Conservation (phyloP, 768 basidiomycete genomes). For the Tricholomella constricta region DNA sequence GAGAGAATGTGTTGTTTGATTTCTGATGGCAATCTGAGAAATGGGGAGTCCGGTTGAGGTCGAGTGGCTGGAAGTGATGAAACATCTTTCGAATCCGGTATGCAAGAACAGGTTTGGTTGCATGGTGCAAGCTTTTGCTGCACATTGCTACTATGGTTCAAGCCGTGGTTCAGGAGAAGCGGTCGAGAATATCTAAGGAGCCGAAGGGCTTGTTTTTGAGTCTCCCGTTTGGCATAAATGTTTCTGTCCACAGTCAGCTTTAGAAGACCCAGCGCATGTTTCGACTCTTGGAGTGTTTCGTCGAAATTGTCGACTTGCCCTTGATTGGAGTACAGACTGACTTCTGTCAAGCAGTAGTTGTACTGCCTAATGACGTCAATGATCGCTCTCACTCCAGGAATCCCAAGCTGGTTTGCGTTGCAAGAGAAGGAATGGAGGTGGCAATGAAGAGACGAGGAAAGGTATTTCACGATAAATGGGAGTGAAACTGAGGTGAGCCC, state of each 20-base stretch:
- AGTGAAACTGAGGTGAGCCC: slow-evolving; percentile 45
- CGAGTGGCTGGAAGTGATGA: not conserved
- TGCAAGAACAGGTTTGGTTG: not conserved
- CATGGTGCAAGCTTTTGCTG: not conserved
- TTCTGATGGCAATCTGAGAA: slow-evolving; percentile 52
- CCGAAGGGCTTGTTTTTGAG: slow-evolving; percentile 47
- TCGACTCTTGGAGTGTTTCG: slow-evolving; percentile 13
- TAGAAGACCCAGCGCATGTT: slow-evolving; percentile 34
- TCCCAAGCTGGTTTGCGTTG: slow-evolving; percentile 57
- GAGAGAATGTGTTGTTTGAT: slow-evolving; percentile 59
- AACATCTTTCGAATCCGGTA: not conserved
- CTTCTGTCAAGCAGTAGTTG: slow-evolving; percentile 49
- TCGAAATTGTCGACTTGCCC: slow-evolving; percentile 23
- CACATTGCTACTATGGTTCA: not conserved
- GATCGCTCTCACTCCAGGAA: slow-evolving; percentile 45
- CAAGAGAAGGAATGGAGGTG: slow-evolving; percentile 50
- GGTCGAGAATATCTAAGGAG: slow-evolving; percentile 53
- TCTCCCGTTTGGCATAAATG: slow-evolving; percentile 34
- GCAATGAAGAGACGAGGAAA: slow-evolving; percentile 50
- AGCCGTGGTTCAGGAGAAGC: slow-evolving; percentile 43
- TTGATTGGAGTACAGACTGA: slow-evolving; percentile 56
- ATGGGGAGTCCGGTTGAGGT: slow-evolving; percentile 27
- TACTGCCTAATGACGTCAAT: slow-evolving; percentile 43
- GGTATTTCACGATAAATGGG: slow-evolving; percentile 46
- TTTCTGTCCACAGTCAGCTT: slow-evolving; percentile 45